Evolutionary conservation across 164 flowering plant species (phyloP), one percentile per base, ranked within the genome.

Genomic region (Buxus sempervirens): DNA sequence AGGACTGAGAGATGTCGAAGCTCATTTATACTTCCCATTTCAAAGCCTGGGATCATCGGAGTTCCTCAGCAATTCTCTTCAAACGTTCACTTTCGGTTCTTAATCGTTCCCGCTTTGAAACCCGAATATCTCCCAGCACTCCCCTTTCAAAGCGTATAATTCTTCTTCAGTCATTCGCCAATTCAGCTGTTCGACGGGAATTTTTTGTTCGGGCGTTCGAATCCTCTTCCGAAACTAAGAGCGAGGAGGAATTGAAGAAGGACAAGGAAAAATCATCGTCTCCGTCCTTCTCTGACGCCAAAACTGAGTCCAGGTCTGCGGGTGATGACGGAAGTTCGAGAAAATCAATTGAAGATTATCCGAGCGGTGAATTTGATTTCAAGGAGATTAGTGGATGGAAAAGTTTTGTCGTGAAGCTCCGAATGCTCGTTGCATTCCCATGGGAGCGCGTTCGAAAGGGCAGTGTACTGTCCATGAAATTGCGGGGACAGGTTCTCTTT

Each of bases 361-460:
- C 98, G 1, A 80, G 68, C 55, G 98, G 96, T 1, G 98, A 90
- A 55, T 83, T 84, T 61, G 86, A 79, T 60, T 85, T 77, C 61
- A 62, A 80, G 73, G 79, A 84, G 69, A n/a, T 76, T 19, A 66
- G 73, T 28, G 80, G 78, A 24, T 90, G 89, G 96, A 79, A 70
- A 76, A 82, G 73, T 0, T 82, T 91, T 58, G 32, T 74, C 0
- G 90, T 91, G 5, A 91, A 94, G 85, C 71, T 82, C 45, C 77
- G 82, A 26, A 86, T 90, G 95, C 81, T 94, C 1, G 18, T 91
- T 58, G 97, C 96, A 0, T 81, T 75, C 26, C 98, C 98, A 13
- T 91, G 98, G 98, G 79, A 86, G 69, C 87, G 98, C 19, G 85
- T 94, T 22, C 73, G 73, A 32, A 88, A 90, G 63, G 97, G 97